phyloP scores from a whole-genome alignment of 768 basidiomycete genomes.

The Suillus decipiens region DNA sequence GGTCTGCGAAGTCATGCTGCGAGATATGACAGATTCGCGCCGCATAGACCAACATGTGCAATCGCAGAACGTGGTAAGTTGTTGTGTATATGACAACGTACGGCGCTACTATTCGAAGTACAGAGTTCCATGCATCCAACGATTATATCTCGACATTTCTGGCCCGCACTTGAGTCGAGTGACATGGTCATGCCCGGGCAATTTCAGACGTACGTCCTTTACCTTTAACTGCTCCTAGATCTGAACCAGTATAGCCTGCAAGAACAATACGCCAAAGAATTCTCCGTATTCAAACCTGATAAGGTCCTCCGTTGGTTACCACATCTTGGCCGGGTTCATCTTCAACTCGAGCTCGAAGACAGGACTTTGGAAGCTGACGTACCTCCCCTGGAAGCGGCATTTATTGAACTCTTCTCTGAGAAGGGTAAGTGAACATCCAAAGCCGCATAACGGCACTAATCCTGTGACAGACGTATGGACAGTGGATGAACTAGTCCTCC shows the following conservation, averaged over 20 bases:
- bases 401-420: constrained; percentile 83
- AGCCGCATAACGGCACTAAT: background rate
- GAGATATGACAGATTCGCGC: constrained; percentile 94
- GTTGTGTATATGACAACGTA: background rate
- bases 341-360: constrained; percentile 84
- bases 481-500: constrained; percentile 63
- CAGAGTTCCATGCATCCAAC: constrained; percentile 82
- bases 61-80: constrained; percentile 61
- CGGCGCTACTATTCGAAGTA: constrained; percentile 2
- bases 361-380: constrained; percentile 75
- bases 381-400: constrained; percentile 86
- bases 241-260: constrained; percentile 53
- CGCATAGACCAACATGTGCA: constrained; percentile 89
- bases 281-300: constrained; percentile 85
- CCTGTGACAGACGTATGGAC: constrained; percentile 62
- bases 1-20: constrained; percentile 97
- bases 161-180: constrained; percentile 82
- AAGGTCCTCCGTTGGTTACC: constrained; percentile 89
- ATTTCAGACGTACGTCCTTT: constrained; percentile 63
- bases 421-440: constrained; percentile 45
- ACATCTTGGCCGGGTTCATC: constrained; percentile 80
- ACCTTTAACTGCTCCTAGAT: constrained; percentile 9
- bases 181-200: constrained; percentile 83
- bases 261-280: constrained; percentile 75
- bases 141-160: constrained; percentile 93